Evolutionary conservation across 352 stramenopile species (phyloP).

Genomic region (Lagenidium giganteum): DNA sequence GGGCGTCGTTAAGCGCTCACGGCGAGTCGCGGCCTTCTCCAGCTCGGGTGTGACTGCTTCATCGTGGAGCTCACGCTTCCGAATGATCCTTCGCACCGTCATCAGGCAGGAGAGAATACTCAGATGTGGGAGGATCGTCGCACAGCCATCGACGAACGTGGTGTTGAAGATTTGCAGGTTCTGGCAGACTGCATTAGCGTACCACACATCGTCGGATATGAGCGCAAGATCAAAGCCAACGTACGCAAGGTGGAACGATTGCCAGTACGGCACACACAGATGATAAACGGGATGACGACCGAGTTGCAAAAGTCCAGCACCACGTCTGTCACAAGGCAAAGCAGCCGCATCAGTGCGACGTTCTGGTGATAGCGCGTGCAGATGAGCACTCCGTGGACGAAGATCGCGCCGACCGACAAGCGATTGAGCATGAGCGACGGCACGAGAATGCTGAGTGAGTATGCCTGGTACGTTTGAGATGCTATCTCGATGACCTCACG

Average conservation of each 20-base stretch:
- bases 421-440: too few relatives aligned
- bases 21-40: too few relatives aligned
- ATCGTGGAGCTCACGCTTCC: too few relatives aligned
- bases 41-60: too few relatives aligned
- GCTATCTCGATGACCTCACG: constrained; percentile 20
- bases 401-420: too few relatives aligned
- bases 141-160: constrained; percentile 3
- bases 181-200: not conserved
- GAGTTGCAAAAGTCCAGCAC: constrained; percentile 4
- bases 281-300: not conserved
- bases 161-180: not conserved
- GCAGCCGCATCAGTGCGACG: not conserved
- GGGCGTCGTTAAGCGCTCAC: too few relatives aligned
- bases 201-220: constrained; percentile 7
- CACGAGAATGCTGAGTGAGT: constrained; percentile 18
- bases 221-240: not conserved
- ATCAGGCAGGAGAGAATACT: constrained; percentile 4
- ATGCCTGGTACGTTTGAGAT: constrained; percentile 23
- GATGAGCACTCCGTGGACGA: too few relatives aligned
- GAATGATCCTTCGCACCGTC: too few relatives aligned
- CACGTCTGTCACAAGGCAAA: constrained; percentile 2
- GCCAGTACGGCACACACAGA: not conserved
- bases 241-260: not conserved
- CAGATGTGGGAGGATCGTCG: constrained; percentile 2
- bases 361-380: too few relatives aligned